Percentiles rank a stretch among this genome's conserved stretches.
phyloP scores from a whole-genome alignment of 495 filamentous ascomycete genomes.

The Xylona heveae region DNA sequence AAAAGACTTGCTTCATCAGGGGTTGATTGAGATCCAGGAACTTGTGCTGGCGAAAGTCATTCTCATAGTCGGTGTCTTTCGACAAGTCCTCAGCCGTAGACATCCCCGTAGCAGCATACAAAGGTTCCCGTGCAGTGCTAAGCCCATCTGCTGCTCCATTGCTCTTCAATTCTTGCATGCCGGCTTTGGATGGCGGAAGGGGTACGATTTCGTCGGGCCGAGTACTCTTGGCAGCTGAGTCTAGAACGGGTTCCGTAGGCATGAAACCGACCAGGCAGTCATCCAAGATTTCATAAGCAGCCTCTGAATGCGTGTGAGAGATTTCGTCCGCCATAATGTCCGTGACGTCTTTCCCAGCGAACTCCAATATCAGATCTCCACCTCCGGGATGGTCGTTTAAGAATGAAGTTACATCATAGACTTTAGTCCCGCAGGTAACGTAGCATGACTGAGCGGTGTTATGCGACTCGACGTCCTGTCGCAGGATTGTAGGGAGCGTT shows the following conservation, averaged over 20 bases:
- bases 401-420: conserved; percentile 89
- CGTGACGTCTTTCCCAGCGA: conserved; percentile 70
- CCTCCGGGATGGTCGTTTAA: conserved; percentile 80
- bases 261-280: conserved; percentile 71
- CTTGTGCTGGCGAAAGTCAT: conserved; percentile 70
- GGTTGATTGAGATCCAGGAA: conserved; percentile 83
- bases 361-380: conserved; percentile 67
- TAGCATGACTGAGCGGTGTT: conserved; percentile 74
- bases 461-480: conserved; percentile 58
- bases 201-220: conserved; percentile 26
- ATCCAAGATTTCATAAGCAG: conserved; percentile 84
- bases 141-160: conserved; percentile 11
- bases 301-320: conserved; percentile 69
- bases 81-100: conserved; percentile 69
- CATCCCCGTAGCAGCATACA: conserved; percentile 67
- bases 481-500: conserved; percentile 57
- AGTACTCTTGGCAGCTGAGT: conserved; percentile 21
- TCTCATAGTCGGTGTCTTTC: conserved; percentile 52
- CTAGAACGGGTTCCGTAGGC: conserved; percentile 19
- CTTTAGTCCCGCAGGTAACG: conserved; percentile 71
- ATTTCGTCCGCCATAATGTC: conserved; percentile 65
- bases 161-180: conserved; percentile 17
- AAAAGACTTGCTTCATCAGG: conserved; percentile 76
- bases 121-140: conserved; percentile 13
- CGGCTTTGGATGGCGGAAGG: conserved; percentile 15